Conservation (phyloP, 345 rosid species). For the Syzygium oleosum region DNA sequence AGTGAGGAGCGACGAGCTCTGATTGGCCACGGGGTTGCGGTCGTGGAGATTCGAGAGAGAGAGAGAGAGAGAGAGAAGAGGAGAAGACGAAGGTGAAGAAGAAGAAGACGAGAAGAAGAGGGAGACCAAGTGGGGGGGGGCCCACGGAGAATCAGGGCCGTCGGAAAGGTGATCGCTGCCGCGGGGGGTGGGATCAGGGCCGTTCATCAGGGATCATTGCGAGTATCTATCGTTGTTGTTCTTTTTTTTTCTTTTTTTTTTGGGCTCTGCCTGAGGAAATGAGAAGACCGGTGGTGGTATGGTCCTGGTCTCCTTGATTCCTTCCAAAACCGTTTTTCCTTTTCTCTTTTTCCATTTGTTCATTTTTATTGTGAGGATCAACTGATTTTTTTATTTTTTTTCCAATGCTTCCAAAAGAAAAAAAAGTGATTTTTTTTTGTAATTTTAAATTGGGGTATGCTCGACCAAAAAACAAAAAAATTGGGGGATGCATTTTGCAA, state of each 20-base stretch:
- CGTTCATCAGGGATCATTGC: background rate
- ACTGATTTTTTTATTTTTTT: background rate
- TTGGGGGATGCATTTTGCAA: background rate
- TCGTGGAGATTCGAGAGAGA: conserved; percentile 14
- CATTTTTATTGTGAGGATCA: background rate
- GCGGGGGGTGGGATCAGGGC: background rate
- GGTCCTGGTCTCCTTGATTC: background rate
- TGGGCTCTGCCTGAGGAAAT: background rate
- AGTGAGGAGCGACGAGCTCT: background rate
- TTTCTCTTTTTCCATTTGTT: background rate
- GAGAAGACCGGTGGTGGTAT: background rate
- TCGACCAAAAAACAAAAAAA: background rate
- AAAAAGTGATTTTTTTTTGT: background rate
- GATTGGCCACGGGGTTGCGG: conserved; percentile 2
- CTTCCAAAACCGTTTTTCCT: background rate
- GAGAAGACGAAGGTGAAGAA: background rate
- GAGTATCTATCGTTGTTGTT: background rate
- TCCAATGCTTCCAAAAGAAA: background rate
- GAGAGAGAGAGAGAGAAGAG: background rate
- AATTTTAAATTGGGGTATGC: background rate
- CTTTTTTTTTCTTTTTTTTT: too few relatives aligned
- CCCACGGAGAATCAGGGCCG: conserved; percentile 7
- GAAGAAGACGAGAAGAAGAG: conserved; percentile 6
- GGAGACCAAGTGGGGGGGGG: background rate
- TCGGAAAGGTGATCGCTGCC: background rate